Evolutionary conservation across 2,329 filamentous ascomycete genomes (phyloP), one percentile per base, ranked within the genome.

Genomic region (Alternaria alternata): DNA sequence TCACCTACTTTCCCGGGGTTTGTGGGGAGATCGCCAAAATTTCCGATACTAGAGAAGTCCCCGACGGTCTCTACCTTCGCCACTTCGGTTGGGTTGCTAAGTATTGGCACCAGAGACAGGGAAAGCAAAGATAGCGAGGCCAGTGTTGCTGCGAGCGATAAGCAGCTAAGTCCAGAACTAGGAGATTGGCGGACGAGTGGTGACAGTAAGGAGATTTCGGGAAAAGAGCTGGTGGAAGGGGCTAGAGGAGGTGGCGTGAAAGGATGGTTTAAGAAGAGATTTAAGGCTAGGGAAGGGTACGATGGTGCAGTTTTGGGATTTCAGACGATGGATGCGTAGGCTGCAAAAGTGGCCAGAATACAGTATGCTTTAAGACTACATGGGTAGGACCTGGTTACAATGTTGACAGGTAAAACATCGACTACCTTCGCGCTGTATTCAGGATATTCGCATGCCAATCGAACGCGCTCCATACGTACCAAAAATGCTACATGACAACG

Each of bases 201-300:
- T 16, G 46, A 49, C 8, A 38, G 46, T 8, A n/a, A 49, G 20
- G 46, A 49, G 32, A 26, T 9, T 16, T 14, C 16, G 20, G 32
- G 8, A 7, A 30, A 38, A 24, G 20, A 49, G 18, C 46, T 9
- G 8, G 20, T 3, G 7, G n/a, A 36, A 7, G 14, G 38, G 9
- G 32, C 7, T 3, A 38, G 7, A 20, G 20, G 24, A 24, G 32
- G 53, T 11, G 56, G 43, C 16, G 18, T 52, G 12, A 41, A 22
- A 22, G 20, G 36, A 16, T 53, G 51, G 51, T 41, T 53, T 39
- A 53, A 32, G 38, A 30, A 41, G 18, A 32, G 12, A 5, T 42
- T 53, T 14, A 39, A 41, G 39, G 12, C 36, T n/a, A 53, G 51
- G 22, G 51, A 53, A 6, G 51, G 39, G 39, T 53, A 43, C 16